These are phyloP conservation scores for Pancytospora epiphaga DNA, from an alignment of 371 early-diverging fungal species.

Conservation along the genomic window DNA sequence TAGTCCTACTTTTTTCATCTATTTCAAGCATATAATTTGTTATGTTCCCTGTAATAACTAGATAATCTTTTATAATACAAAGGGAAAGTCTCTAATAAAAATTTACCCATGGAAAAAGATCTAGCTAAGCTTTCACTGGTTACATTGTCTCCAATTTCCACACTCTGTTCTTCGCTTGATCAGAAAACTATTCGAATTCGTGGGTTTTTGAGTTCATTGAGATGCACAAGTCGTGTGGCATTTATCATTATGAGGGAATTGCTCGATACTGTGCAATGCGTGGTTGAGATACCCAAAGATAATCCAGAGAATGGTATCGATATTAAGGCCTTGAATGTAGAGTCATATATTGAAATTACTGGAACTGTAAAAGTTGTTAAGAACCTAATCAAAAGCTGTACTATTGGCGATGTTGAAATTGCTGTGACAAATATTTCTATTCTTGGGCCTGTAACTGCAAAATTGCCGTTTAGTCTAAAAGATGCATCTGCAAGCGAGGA, in stretches of 20 bases:
- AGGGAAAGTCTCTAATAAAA: background rate
- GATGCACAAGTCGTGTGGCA: constrained; percentile 31
- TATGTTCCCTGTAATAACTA: constrained; percentile 26
- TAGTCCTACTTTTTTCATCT: background rate
- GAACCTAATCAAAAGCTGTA: constrained; percentile 50
- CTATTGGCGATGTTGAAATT: constrained; percentile 52
- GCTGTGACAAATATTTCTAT: constrained; percentile 28
- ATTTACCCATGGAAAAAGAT: background rate
- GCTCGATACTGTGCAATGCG: constrained; percentile 46
- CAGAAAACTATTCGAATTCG: constrained; percentile 23
- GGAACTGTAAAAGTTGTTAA: constrained; percentile 35
- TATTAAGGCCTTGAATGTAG: constrained; percentile 17
- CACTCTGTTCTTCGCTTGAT: background rate
- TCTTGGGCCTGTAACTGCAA: constrained; percentile 33
- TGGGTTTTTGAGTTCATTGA: constrained; percentile 52
- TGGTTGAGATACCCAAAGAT: constrained; percentile 7
- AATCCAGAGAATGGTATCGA: constrained; percentile 1
- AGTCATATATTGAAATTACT: constrained; percentile 51
- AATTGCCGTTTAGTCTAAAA: constrained; percentile 83
- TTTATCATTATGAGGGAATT: constrained; percentile 56
- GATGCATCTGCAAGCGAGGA: constrained; percentile 78
- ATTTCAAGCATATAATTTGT: background rate
- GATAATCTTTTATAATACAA: too few species aligned
- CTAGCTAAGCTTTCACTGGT: background rate
- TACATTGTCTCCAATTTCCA: background rate